A percentile compares a stretch with the other conserved stretches of the same genome.
These are phyloP conservation scores for Arthrobotrys conoides DNA, from an alignment of 2,329 filamentous ascomycete genomes.

Conservation along the genomic window DNA sequence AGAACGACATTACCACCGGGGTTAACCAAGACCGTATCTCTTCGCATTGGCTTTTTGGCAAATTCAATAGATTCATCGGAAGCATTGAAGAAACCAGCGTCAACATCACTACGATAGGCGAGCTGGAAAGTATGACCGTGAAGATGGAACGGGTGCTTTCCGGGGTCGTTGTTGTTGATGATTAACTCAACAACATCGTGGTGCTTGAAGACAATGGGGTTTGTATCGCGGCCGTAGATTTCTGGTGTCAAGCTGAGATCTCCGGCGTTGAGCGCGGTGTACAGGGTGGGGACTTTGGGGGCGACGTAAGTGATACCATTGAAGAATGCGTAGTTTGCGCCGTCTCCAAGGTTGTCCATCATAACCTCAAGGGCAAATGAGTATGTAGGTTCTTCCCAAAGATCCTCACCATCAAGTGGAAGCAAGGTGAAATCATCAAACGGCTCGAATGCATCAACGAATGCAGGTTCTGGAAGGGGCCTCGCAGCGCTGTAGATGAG, in stretches of 20 bases:
- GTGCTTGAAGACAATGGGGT: constrained; percentile 68
- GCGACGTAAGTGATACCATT: constrained; percentile 82
- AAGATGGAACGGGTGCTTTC: constrained; percentile 70
- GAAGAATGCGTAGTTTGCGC: constrained; percentile 79
- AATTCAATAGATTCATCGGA: constrained; percentile 69
- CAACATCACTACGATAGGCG: constrained; percentile 74
- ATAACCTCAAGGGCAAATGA: constrained; percentile 75
- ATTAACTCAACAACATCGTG: constrained; percentile 67
- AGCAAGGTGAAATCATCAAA: constrained; percentile 82
- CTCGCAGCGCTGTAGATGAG: constrained; percentile 72
- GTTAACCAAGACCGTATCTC: constrained; percentile 78
- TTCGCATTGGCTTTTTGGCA: constrained; percentile 74
- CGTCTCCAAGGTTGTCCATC: constrained; percentile 78
- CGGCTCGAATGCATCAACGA: constrained; percentile 75
- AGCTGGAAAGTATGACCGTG: constrained; percentile 78
- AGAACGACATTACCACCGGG: constrained; percentile 79
- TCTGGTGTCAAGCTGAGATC: constrained; percentile 71
- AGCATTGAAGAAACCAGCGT: constrained; percentile 72
- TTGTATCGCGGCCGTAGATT: constrained; percentile 77
- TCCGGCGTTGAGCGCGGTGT: constrained; percentile 78
- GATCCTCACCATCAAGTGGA: constrained; percentile 76
- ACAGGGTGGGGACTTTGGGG: constrained; percentile 84
- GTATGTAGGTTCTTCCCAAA: constrained; percentile 75
- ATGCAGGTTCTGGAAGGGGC: constrained; percentile 70
- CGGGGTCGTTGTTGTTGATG: constrained; percentile 68